Percentiles rank a stretch among this genome's conserved stretches.
These are phyloP conservation scores for Trifolium fragiferum DNA, from an alignment of 306 rosid genomes.

Conservation along the genomic window DNA sequence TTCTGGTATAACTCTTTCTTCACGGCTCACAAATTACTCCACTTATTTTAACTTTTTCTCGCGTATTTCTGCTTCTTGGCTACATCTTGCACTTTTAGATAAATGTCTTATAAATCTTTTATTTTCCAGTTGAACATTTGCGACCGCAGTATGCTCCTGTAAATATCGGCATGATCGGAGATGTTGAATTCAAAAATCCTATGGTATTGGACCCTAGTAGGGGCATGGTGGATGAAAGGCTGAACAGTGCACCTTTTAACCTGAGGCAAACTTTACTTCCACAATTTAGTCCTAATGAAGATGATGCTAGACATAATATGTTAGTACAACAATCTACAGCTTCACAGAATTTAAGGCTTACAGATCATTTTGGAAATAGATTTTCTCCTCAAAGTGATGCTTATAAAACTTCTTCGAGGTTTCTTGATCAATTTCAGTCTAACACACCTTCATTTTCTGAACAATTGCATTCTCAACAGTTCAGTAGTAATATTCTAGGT, in stretches of 20 bases:
- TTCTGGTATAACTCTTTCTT: conserved; percentile 45
- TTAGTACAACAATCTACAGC: conserved; percentile 46
- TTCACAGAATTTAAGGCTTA: conserved; percentile 44
- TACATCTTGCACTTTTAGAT: conserved; percentile 6
- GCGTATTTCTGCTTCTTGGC: conserved; percentile 20
- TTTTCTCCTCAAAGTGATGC: conserved; percentile 47
- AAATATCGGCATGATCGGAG: conserved; percentile 41
- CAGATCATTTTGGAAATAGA: conserved; percentile 44
- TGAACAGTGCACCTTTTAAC: conserved; percentile 46
- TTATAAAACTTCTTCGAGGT: conserved; percentile 45
- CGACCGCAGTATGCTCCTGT: conserved; percentile 45
- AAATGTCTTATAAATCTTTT: conserved; percentile 25
- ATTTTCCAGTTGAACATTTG: conserved; percentile 45
- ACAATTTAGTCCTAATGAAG: conserved; percentile 44
- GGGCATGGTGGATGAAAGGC: conserved; percentile 39
- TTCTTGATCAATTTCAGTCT: conserved; percentile 52
- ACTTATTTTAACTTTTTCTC: background rate
- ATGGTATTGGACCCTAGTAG: conserved; percentile 38
- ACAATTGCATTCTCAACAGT: conserved; percentile 50
- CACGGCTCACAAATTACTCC: conserved; percentile 26
- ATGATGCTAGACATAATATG: conserved; percentile 45
- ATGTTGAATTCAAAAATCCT: conserved; percentile 41
- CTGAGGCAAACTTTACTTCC: conserved; percentile 40
- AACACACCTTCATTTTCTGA: conserved; percentile 46
- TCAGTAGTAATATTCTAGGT: conserved; percentile 35